Conservation (phyloP, 1,139 yeast genomes). For the Blastobotrys capitulatus region DNA sequence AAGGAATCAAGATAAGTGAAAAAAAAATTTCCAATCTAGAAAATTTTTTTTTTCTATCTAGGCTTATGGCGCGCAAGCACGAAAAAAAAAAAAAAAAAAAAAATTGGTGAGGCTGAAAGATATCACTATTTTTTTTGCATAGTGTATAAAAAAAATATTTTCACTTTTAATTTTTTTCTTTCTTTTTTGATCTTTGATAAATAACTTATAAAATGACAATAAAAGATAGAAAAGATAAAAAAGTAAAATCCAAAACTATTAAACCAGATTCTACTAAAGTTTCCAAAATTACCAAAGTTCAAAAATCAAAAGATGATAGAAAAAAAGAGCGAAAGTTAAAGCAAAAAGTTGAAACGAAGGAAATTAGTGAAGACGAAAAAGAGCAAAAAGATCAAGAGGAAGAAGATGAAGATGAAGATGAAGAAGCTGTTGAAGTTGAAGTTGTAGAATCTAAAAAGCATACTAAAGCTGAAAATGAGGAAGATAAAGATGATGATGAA, state of each 20-base stretch:
- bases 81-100: constrained; percentile 5
- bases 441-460: not conserved
- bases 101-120: constrained; percentile 7
- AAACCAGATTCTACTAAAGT: constrained; percentile 5
- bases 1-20: too few relatives aligned
- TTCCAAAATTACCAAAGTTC: constrained; percentile 3
- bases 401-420: not conserved
- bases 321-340: constrained; percentile 1
- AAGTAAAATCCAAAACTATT: not conserved
- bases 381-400: not conserved
- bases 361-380: not conserved
- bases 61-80: not conserved
- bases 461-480: not conserved
- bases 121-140: not conserved
- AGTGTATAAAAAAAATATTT: too few relatives aligned
- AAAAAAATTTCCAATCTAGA: constrained; percentile 2
- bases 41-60: not conserved
- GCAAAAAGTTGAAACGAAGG: not conserved
- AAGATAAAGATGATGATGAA: constrained; percentile 12
- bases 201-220: not conserved
- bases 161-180: constrained; percentile 2
- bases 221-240: not conserved
- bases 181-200: not conserved
- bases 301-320: constrained; percentile 8
- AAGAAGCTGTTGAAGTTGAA: constrained; percentile 5